These are phyloP conservation scores for Halophytophthora batemanensis DNA, from an alignment of 352 stramenopile genomes.

Conservation along the genomic window DNA sequence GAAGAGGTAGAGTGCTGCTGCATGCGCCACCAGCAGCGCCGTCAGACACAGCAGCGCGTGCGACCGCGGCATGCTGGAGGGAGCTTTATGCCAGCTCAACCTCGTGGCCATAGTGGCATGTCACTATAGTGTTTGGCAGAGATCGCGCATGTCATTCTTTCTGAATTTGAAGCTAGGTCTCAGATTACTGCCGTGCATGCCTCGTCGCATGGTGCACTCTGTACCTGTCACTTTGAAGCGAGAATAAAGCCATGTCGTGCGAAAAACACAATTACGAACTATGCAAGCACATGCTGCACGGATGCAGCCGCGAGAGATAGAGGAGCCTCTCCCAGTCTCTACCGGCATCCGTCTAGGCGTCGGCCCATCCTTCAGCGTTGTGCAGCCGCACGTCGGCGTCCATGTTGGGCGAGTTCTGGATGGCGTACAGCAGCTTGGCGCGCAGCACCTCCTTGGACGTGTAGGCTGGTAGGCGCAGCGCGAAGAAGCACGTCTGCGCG, in stretches of 20 bases:
- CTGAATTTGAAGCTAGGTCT: no score
- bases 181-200: no score
- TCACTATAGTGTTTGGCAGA: no score
- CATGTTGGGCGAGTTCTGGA: conserved; percentile 96
- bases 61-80: no score
- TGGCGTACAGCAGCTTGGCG: conserved; percentile 90
- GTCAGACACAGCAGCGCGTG: conserved; percentile 6
- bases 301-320: no score
- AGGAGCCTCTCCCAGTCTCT: no score
- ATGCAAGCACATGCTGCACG: conserved; percentile 11
- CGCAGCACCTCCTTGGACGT: conserved; percentile 86
- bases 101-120: no score
- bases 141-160: no score
- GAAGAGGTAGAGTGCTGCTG: conserved; percentile 72
- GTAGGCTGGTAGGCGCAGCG: conserved; percentile 95
- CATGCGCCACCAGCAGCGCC: conserved; percentile 47
- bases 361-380: conserved; percentile 90
- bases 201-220: no score
- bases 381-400: conserved; percentile 89
- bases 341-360: conserved; percentile 45
- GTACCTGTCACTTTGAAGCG: no score
- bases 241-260: no score
- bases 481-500: conserved; percentile 99
- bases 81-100: no score
- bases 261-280: conserved; percentile 9